These are phyloP conservation scores for Fusarium beomiforme DNA, from an alignment of 2,329 filamentous ascomycete species.

Conservation along the genomic window DNA sequence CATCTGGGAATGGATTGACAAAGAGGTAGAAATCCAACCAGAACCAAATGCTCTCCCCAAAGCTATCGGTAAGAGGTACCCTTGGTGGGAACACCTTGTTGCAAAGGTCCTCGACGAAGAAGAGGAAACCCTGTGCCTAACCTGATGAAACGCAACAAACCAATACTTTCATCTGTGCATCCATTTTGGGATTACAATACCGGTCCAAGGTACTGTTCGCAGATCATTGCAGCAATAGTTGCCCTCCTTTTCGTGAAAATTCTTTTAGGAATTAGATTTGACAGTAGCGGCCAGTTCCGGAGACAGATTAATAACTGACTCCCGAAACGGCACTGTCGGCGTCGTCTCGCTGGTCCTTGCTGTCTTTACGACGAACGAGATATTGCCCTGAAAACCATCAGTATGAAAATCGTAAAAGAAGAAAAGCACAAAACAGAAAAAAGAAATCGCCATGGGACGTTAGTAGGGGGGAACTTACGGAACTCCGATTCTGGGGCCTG, in stretches of 20 bases:
- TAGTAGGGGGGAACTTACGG: slow-evolving; percentile 40
- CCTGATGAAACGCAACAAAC: slow-evolving; percentile 40
- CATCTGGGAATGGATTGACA: slow-evolving; percentile 51
- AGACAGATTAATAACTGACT: slow-evolving; percentile 30
- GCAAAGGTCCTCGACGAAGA: slow-evolving; percentile 45
- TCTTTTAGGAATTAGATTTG: slow-evolving; percentile 22
- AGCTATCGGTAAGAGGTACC: slow-evolving; percentile 43
- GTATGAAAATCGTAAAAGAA: slow-evolving; percentile 25
- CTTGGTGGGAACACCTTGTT: slow-evolving; percentile 56
- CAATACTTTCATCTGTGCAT: slow-evolving; percentile 21
- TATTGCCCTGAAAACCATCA: slow-evolving; percentile 49
- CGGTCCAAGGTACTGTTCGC: slow-evolving; percentile 18
- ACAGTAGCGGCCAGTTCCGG: slow-evolving; percentile 10
- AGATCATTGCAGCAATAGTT: slow-evolving; percentile 39
- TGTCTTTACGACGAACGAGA: slow-evolving; percentile 47
- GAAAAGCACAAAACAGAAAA: neutral
- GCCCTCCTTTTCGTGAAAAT: slow-evolving; percentile 42
- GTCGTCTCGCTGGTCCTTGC: slow-evolving; percentile 47
- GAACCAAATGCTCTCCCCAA: slow-evolving; percentile 25
- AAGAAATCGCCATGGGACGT: neutral
- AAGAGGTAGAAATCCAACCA: slow-evolving; percentile 36
- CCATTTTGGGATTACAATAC: slow-evolving; percentile 18
- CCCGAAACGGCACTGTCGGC: slow-evolving; percentile 52
- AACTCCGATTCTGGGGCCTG: slow-evolving; percentile 52
- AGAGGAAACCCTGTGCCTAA: slow-evolving; percentile 52